These are phyloP conservation scores for Blastocystis sp. DNA, from an alignment of 352 stramenopile species.

Conservation along the genomic window DNA sequence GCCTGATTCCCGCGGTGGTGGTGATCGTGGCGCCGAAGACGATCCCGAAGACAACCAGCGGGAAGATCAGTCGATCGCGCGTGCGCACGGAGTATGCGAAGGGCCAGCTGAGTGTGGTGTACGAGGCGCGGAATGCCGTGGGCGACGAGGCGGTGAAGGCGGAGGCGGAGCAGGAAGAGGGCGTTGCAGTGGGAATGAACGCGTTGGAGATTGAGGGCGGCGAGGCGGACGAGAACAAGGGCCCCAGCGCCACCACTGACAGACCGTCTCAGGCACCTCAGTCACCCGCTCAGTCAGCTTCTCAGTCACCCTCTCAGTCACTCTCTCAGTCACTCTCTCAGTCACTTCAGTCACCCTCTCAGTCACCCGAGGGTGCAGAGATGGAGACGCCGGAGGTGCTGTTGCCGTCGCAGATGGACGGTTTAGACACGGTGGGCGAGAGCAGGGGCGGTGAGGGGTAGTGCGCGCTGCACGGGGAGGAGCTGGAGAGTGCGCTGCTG, in stretches of 20 bases:
- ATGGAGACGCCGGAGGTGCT: neutral
- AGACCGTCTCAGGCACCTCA: too few species aligned
- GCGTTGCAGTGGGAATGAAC: neutral
- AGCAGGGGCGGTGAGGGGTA: neutral
- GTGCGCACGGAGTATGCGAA: neutral
- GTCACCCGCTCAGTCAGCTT: too few species aligned
- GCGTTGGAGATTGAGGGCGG: neutral
- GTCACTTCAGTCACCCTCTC: too few species aligned
- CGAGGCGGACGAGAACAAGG: neutral
- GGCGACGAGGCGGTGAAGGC: neutral
- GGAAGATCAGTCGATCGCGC: conserved; percentile 87
- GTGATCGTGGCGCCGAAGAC: conserved; percentile 84
- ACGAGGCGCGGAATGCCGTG: neutral
- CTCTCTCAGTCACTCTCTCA: too few species aligned
- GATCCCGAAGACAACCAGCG: conserved; percentile 94
- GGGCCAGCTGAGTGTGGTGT: neutral
- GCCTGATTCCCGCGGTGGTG: conserved; percentile 82
- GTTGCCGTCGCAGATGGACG: conserved; percentile 47
- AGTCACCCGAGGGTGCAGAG: neutral
- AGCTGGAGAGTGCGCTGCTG: conserved; percentile 52
- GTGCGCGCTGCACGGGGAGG: conserved; percentile 55
- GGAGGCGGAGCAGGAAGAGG: neutral
- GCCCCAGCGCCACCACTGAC: too few species aligned
- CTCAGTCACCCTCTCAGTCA: neutral
- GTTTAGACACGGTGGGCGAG: conserved; percentile 5